Conservation (phyloP, 1,139 yeast genomes). For the Candida sojae region DNA sequence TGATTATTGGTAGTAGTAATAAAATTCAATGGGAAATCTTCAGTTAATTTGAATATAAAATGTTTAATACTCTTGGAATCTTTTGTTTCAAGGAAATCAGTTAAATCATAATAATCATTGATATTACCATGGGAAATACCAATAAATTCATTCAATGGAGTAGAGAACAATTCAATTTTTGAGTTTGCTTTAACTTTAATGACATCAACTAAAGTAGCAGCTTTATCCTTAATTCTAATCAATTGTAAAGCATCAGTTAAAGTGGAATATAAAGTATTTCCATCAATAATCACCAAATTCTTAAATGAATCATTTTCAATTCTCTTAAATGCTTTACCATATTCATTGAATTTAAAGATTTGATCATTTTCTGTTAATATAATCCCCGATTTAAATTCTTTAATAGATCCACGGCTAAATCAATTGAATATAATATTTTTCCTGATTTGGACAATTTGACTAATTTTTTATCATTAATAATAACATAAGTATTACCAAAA, state of each 20-base stretch:
- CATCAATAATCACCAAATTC: slow-evolving; percentile 14
- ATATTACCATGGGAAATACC: slow-evolving; percentile 7
- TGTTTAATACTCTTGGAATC: slow-evolving; percentile 19
- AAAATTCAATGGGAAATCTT: slow-evolving; percentile 12
- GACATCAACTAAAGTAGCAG: slow-evolving; percentile 8
- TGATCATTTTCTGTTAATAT: slow-evolving; percentile 20
- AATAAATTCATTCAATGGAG: slow-evolving; percentile 21
- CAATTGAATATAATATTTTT: slow-evolving; percentile 3
- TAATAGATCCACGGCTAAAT: slow-evolving; percentile 12
- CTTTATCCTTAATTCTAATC: slow-evolving; percentile 6
- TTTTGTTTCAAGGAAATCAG: slow-evolving; percentile 26
- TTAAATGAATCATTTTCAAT: slow-evolving; percentile 14
- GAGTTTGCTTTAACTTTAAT: slow-evolving; percentile 6
- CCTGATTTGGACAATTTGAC: slow-evolving; percentile 14
- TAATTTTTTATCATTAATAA: slow-evolving; percentile 15
- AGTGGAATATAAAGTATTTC: slow-evolving; percentile 12
- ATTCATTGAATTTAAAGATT: slow-evolving; percentile 16
- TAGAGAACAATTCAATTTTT: slow-evolving; percentile 12
- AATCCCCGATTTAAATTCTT: slow-evolving; percentile 21
- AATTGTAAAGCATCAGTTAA: slow-evolving; percentile 9
- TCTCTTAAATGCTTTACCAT: slow-evolving; percentile 8
- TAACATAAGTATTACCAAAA: slow-evolving; percentile 15
- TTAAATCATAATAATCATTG: slow-evolving; percentile 28
- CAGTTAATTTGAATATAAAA: slow-evolving; percentile 12
- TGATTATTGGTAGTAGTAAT: slow-evolving; percentile 10